Conservation (phyloP, 768 basidiomycete species). For the Kwoniella pini region DNA sequence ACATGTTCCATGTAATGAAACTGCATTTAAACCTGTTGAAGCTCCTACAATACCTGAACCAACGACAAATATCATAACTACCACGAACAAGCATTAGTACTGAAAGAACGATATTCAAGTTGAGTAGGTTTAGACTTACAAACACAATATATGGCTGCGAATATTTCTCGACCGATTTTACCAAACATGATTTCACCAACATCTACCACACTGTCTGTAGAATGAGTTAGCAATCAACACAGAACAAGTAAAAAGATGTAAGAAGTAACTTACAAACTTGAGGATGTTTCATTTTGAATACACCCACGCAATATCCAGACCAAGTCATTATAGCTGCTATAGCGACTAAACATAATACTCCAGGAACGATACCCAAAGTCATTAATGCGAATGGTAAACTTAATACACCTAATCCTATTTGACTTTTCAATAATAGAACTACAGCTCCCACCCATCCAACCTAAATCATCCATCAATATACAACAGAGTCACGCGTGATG, state of each 20-base stretch:
- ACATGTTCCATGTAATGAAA: slow-evolving; percentile 53
- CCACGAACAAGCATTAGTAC: not conserved
- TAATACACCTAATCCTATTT: slow-evolving; percentile 6
- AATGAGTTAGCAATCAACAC: not conserved
- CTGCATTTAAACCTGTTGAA: slow-evolving; percentile 54
- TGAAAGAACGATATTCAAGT: too few relatives aligned
- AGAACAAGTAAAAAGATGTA: not conserved
- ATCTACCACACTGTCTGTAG: slow-evolving; percentile 7
- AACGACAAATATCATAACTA: slow-evolving; percentile 35
- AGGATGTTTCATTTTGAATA: slow-evolving; percentile 28
- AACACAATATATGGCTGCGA: slow-evolving; percentile 28
- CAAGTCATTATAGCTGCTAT: slow-evolving; percentile 14
- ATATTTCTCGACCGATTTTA: slow-evolving; percentile 20
- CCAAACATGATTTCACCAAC: slow-evolving; percentile 18
- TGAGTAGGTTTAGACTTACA: too few relatives aligned
- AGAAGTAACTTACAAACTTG: slow-evolving; percentile 22
- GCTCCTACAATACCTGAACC: slow-evolving; percentile 29
- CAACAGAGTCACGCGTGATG: too few relatives aligned
- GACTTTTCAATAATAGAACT: not conserved
- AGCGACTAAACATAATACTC: not conserved
- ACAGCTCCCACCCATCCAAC: slow-evolving; percentile 5
- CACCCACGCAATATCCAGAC: slow-evolving; percentile 12
- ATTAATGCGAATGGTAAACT: slow-evolving; percentile 5
- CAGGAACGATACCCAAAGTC: slow-evolving; percentile 11
- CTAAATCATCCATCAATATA: not conserved